Evolutionary conservation across 805 yeast genomes (phyloP), one percentile per base, ranked within the genome.

Genomic region (Starmerella bombi): DNA sequence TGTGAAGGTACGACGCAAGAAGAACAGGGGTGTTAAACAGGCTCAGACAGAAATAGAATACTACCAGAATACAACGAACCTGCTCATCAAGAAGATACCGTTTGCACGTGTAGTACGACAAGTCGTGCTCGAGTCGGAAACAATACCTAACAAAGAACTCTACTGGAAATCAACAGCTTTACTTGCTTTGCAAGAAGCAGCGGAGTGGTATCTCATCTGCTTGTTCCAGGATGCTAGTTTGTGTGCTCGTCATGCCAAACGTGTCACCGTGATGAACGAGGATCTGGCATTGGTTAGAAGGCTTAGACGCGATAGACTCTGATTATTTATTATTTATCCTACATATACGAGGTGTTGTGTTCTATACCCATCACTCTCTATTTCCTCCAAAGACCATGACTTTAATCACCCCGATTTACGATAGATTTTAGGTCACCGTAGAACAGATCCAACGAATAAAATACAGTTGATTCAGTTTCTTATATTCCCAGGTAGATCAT

Each of bases 171-270:
- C 94, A 43, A 81, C 93, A 52, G 98, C 98, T 52, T 80, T 88
- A 53, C 86, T 94, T 69, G 98, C 98, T 54, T 72, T 88, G 58
- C 98, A 88, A 67, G 98, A 91, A 70, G 86, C 97, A 50, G 94
- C 88, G 49, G 98, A 88, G 73, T 96, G 96, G 59, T 91, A 85
- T 75, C 72, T 91, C 58, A 95, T 88, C 41, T 83, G 94, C 46
- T 69, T 88, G 59, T 91, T 88, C 56, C 97, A 88, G 72, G 97
- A 91, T 67, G 91, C 97, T 53, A 88, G 86, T 73, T 75, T 88
- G 71, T 91, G 96, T 71, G 96, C 97, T 52, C 83, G 85, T 55
- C 98, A 88, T 69, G 98, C 97, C 59, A 88, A 91, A 78, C 80
- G 98, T 71, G 97, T 88, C 56, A 88, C 98, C 52, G 84, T 88